These are phyloP conservation scores for Colletotrichum musicola DNA, from an alignment of 2,329 filamentous ascomycete genomes.

Conservation along the genomic window DNA sequence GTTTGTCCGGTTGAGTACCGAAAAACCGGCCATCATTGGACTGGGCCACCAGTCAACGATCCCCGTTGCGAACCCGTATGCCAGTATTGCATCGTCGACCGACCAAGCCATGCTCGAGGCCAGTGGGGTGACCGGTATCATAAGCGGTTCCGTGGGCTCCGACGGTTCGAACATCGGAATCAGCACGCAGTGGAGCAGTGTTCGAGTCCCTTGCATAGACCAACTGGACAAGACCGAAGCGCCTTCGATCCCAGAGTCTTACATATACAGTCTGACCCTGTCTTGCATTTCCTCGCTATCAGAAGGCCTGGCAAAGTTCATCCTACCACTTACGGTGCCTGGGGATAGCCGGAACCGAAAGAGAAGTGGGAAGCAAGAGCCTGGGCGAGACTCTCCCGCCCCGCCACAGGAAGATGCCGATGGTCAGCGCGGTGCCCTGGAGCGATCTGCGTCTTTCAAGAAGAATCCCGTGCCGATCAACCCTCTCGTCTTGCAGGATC, in stretches of 20 bases:
- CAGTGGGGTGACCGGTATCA: constrained; percentile 88
- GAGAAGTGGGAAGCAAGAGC: constrained; percentile 59
- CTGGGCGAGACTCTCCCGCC: constrained; percentile 58
- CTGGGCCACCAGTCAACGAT: constrained; percentile 90
- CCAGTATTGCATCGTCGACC: constrained; percentile 68
- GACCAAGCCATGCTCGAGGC: constrained; percentile 93
- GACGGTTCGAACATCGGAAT: constrained; percentile 81
- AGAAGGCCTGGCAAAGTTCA: constrained; percentile 92
- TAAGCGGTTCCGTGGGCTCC: constrained; percentile 77
- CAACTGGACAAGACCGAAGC: constrained; percentile 93
- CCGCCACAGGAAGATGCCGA: constrained; percentile 52
- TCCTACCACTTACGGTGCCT: constrained; percentile 89
- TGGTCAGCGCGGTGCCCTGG: constrained; percentile 54
- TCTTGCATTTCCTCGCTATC: constrained; percentile 92
- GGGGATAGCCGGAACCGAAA: constrained; percentile 71
- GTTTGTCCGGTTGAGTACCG: constrained; percentile 92
- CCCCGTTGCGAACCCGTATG: constrained; percentile 72
- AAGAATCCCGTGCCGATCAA: constrained; percentile 86
- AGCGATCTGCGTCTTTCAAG: constrained; percentile 76
- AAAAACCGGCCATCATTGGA: constrained; percentile 90
- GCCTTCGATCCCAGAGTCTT: constrained; percentile 88
- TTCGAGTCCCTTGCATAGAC: constrained; percentile 90
- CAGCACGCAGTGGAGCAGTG: constrained; percentile 90
- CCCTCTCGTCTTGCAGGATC: constrained; percentile 80
- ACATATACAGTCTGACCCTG: constrained; percentile 89